A percentile compares a stretch with the other conserved stretches of the same genome.
phyloP scores from a whole-genome alignment of 768 basidiomycete species.

The Kwoniella heveanensis region DNA sequence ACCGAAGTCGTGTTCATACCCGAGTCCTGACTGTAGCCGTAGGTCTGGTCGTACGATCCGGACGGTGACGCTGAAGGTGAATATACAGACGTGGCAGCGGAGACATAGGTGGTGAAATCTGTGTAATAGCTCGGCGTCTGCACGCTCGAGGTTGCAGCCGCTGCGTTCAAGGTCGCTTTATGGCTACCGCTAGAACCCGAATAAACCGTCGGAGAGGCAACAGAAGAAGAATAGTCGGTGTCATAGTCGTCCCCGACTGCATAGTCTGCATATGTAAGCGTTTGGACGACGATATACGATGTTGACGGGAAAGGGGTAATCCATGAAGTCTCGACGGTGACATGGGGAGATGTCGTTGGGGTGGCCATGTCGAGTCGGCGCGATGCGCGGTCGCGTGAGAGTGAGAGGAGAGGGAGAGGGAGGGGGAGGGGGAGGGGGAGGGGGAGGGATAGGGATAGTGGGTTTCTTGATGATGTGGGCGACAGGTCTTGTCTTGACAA shows the following conservation, averaged over 20 bases:
- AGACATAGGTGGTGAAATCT: background rate
- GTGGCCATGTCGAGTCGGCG: background rate
- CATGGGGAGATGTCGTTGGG: background rate
- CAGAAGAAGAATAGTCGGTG: too few relatives aligned
- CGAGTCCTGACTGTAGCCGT: background rate
- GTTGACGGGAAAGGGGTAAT: background rate
- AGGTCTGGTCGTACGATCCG: background rate
- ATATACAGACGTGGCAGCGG: background rate
- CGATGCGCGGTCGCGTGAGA: too few relatives aligned
- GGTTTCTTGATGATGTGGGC: too few relatives aligned
- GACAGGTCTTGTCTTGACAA: too few relatives aligned
- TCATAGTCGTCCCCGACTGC: background rate
- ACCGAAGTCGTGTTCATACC: background rate
- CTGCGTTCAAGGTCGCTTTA: background rate
- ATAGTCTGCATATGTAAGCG: background rate
- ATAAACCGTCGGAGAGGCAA: background rate
- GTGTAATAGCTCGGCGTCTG: background rate
- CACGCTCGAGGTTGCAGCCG: background rate
- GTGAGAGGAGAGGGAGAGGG: too few relatives aligned
- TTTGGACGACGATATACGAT: background rate
- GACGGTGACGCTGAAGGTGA: too few relatives aligned
- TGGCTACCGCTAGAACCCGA: background rate
- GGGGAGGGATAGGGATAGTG: too few relatives aligned
- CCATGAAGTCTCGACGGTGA: background rate
- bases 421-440: too few relatives aligned